Evolutionary conservation across 805 yeast species (phyloP).

Genomic region (Candida insectalens): DNA sequence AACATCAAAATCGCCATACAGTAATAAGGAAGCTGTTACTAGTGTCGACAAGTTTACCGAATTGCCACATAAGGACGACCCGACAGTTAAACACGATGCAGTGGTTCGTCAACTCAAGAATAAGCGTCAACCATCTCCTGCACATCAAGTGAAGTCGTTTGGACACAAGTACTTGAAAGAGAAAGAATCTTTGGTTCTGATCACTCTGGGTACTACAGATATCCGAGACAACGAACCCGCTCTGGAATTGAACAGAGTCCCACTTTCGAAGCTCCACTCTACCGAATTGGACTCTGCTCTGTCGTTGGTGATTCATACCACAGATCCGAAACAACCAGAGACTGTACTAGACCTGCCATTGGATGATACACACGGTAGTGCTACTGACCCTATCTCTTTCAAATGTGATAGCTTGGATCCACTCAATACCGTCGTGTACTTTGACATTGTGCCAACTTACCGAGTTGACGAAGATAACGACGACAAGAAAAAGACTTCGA

Average conservation of each 20-base stretch:
- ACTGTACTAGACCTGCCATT: constrained; percentile 69
- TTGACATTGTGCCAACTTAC: constrained; percentile 88
- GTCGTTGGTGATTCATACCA: constrained; percentile 50
- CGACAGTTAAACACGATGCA: constrained; percentile 5
- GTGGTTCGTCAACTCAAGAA: constrained; percentile 10
- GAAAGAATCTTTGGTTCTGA: constrained; percentile 61
- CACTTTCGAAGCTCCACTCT: constrained; percentile 63
- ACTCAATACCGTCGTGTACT: constrained; percentile 49
- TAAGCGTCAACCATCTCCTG: constrained; percentile 4
- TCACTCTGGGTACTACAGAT: constrained; percentile 84
- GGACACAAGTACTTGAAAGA: constrained; percentile 68
- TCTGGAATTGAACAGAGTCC: constrained; percentile 62
- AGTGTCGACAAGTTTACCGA: constrained; percentile 20
- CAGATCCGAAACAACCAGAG: constrained; percentile 36
- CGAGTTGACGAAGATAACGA: constrained; percentile 27
- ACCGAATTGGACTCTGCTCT: constrained; percentile 86
- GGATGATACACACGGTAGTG: constrained; percentile 62
- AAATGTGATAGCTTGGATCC: constrained; percentile 39
- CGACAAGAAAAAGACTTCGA: too few species aligned
- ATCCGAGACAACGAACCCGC: constrained; percentile 49
- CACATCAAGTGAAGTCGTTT: constrained; percentile 66
- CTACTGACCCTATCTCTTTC: constrained; percentile 70
- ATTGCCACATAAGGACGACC: constrained; percentile 3
- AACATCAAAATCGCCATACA: constrained; percentile 23
- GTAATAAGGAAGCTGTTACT: constrained; percentile 11